Base-by-base conservation (phyloP, 768 basidiomycete species). In the Pleurotus platypus region DNA sequence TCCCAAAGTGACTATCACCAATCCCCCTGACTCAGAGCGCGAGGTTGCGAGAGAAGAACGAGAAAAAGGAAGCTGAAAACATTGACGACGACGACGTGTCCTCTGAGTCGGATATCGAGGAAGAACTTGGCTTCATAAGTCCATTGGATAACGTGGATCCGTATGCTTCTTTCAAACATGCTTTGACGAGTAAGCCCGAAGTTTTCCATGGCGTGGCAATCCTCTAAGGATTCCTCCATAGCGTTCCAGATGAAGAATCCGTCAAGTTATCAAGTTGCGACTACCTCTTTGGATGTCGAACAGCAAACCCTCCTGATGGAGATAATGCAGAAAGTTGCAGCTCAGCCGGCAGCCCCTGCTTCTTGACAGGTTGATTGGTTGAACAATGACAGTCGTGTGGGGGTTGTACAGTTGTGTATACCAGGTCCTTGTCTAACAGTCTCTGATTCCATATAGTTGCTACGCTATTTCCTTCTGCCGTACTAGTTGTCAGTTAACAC, bases 61-160 rank as follows among this genome's bases (percentile, higher is more conserved):
- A 83, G 55, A 78, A 78, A 61, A 76, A 72, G 0, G 75, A 78
- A 8, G 85, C 81, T 37, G 86, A 81, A 13, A 82, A 78, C 3
- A 73, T 72, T 4, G 76, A 75, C 0, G 78, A 78, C 0, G 82
- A 45, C 20, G 42, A 45, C 1, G 42, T 16, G n/a, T 49, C 39
- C 16, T 80, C 78, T 11, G 72, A 75, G 7, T 58, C 57, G 22
- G 78, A 83, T 1, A 85, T 92, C 54, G 83, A 85, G 49, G 92
- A 95, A 65, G 93, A 95, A 67, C 80, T 94, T 7, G 87, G 90
- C 5, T 93, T 88, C 70, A 83, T 93, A 68, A 93, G 90, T 64
- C 84, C 91, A 47, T 78, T 95, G 40, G 94, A 95, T 60, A 79
- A 71, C 55, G 84, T 92, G 55, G 81, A 94, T 64, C 85, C 87